Percentiles rank a stretch among this genome's conserved stretches.
phyloP scores from a whole-genome alignment of 1,284 basidiomycete genomes.

The Ustilago sp. region DNA sequence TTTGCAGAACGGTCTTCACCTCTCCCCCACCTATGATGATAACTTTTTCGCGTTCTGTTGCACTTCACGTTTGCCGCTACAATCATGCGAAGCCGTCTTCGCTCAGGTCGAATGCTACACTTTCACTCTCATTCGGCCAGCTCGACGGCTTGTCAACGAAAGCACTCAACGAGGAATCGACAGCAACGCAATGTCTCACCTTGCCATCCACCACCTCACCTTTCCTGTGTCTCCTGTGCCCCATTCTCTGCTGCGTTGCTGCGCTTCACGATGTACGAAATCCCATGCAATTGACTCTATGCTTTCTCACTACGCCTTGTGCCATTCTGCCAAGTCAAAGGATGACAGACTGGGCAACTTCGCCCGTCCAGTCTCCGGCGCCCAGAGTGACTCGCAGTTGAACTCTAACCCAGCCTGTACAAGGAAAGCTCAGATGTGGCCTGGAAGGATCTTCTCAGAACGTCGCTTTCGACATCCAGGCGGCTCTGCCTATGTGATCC shows the following conservation, averaged over 20 bases:
- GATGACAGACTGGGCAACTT: too few relatives aligned
- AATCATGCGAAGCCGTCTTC: neutral
- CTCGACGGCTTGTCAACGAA: neutral
- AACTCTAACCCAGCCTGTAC: too few relatives aligned
- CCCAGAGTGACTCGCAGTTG: too few relatives aligned
- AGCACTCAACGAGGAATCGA: neutral
- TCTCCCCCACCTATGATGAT: neutral
- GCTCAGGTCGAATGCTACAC: neutral
- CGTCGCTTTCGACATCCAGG: neutral
- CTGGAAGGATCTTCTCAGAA: neutral
- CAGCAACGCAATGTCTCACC: neutral
- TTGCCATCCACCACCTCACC: neutral
- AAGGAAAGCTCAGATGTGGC: neutral
- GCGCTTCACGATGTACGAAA: conserved; percentile 43
- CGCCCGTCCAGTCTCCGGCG: too few relatives aligned
- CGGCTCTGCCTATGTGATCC: neutral
- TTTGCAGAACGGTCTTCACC: neutral
- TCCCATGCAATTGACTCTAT: conserved; percentile 32
- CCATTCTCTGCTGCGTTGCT: conserved; percentile 12
- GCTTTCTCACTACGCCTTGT: neutral
- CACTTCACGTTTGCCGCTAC: neutral
- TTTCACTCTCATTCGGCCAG: neutral
- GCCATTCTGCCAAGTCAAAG: too few relatives aligned
- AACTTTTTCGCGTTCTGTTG: neutral
- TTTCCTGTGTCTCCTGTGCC: conserved; percentile 11